A percentile compares a stretch with the other conserved stretches of the same genome.
Conservation (phyloP, 352 stramenopile species). For the Peronospora farinosa region DNA sequence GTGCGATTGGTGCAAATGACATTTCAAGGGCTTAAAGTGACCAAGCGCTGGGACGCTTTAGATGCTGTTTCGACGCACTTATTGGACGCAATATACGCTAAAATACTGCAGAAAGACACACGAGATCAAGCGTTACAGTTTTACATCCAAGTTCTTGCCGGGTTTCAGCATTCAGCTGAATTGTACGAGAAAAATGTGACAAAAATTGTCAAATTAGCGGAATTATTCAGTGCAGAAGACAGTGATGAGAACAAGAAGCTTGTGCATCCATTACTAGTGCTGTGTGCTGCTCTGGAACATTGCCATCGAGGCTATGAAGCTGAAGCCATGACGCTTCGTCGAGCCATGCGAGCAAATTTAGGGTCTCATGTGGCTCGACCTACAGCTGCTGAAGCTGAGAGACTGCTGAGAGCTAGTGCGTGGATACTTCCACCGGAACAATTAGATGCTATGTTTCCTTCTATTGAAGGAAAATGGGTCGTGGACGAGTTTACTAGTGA, state of each 20-base stretch:
- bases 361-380: constrained; percentile 27
- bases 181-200: constrained; percentile 41
- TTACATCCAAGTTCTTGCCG: constrained; percentile 61
- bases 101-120: constrained; percentile 23
- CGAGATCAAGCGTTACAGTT: constrained; percentile 33
- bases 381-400: constrained; percentile 37
- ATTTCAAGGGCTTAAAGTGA: constrained; percentile 61
- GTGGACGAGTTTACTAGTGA: constrained; percentile 66
- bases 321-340: constrained; percentile 39
- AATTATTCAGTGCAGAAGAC: constrained; percentile 34
- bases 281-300: constrained; percentile 48
- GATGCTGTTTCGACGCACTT: constrained; percentile 34
- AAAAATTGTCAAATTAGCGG: constrained; percentile 40
- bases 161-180: constrained; percentile 69
- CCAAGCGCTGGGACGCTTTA: constrained; percentile 70
- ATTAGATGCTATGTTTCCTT: constrained; percentile 45
- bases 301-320: constrained; percentile 62
- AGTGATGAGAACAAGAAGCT: constrained; percentile 19
- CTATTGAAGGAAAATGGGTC: constrained; percentile 75
- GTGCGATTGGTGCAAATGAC: constrained; percentile 48
- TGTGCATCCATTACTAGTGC: constrained; percentile 33
- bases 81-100: constrained; percentile 35
- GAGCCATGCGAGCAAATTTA: constrained; percentile 37
- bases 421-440: constrained; percentile 50
- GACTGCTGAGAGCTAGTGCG: constrained; percentile 40